phyloP scores from a whole-genome alignment of 257 asterid species.

The Echites panduratus region DNA sequence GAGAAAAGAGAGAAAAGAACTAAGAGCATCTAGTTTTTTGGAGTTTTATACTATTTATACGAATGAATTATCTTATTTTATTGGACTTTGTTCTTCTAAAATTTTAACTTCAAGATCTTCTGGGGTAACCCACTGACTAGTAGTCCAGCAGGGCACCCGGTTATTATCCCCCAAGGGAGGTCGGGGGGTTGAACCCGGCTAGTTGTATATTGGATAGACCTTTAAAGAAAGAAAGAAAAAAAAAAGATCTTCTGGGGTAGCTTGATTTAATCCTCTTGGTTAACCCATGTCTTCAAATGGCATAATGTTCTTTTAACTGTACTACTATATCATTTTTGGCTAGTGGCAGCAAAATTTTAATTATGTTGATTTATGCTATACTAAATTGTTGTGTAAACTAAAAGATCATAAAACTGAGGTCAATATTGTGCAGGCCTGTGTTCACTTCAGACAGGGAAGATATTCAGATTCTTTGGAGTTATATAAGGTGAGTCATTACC shows the following conservation, averaged over 20 bases:
- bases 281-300: background rate
- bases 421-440: slow-evolving; percentile 72
- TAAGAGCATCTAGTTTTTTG: background rate
- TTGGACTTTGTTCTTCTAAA: background rate
- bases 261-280: background rate
- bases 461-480: slow-evolving; percentile 79
- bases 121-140: no score
- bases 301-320: background rate
- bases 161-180: no score
- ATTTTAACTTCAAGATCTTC: background rate
- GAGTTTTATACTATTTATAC: background rate
- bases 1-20: background rate
- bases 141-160: no score
- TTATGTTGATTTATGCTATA: background rate
- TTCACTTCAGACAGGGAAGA: slow-evolving; percentile 84
- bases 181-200: no score
- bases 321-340: background rate
- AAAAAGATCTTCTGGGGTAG: background rate
- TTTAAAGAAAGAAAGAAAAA: no score
- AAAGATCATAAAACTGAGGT: slow-evolving; percentile 9
- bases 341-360: background rate
- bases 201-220: no score
- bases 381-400: background rate
- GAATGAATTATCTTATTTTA: background rate
- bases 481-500: slow-evolving; percentile 63